Evolutionary conservation across 768 basidiomycete species (phyloP), one percentile per base, ranked within the genome.

Genomic region (Rhodotorula graminis): DNA sequence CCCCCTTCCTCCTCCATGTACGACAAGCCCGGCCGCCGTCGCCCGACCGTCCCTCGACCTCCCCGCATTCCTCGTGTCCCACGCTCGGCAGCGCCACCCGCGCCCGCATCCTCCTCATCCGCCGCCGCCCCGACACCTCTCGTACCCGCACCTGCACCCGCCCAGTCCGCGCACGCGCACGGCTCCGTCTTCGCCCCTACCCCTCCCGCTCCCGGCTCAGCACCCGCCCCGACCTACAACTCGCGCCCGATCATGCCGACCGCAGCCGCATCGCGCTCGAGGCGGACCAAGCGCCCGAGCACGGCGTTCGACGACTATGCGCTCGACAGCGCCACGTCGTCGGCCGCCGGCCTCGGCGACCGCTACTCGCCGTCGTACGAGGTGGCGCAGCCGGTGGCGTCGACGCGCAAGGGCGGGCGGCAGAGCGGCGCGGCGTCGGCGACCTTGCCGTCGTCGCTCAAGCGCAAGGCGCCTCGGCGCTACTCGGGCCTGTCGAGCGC

Each of bases 301-400:
- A 61, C 66, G 5, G 67, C 67, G 0, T 72, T 68, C 59, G 71
- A 72, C 59, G 71, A 72, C 66, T 72, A 68, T 27, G 62, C 71
- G 49, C 63, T 72, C 59, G 71, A 72, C 52, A 65, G 19, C 47
- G 50, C 33, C 3, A 33, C 37, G 55, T 60, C 52, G 19, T 33
- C 52, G 1, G 29, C 52, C 6, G 52, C 52, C 2, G 37, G 67
- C 0, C 53, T 47, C 18, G 60, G 44, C 33, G 49, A 58, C 49
- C 64, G 42, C 52, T 25, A 47, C 6, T 29, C 31, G n/a, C 29
- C 58, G 0, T 25, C 44, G 19, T 11, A 5, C 33, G 33, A 23
- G 19, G 1, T 29, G 33, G 27, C 33, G 19, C 16, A 27, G 21
- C 19, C 61, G 46, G 31, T 2, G 31, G 16, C 47, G 61, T 3